These are phyloP conservation scores for Fusarium graminum DNA, from an alignment of 2,329 filamentous ascomycete genomes.

Conservation along the genomic window DNA sequence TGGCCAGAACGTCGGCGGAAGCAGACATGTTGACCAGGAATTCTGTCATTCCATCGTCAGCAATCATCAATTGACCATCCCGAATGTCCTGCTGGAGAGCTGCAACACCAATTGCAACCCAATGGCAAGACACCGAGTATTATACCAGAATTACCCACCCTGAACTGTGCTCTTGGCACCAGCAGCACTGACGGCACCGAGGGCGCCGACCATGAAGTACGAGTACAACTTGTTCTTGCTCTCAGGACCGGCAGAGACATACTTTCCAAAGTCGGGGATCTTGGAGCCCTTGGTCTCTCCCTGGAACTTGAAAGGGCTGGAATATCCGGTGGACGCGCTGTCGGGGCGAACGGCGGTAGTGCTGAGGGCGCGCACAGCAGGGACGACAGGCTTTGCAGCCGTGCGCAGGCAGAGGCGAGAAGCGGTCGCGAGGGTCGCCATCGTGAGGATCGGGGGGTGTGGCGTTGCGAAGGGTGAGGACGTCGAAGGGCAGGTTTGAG, in stretches of 20 bases:
- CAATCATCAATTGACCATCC: slow-evolving; percentile 46
- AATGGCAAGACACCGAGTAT: slow-evolving; percentile 46
- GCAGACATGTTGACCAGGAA: slow-evolving; percentile 99
- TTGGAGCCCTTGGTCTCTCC: slow-evolving; percentile 70
- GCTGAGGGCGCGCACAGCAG: slow-evolving; percentile 67
- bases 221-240: slow-evolving; percentile 87
- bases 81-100: slow-evolving; percentile 13
- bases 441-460: slow-evolving; percentile 55
- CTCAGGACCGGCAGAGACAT: slow-evolving; percentile 77
- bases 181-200: slow-evolving; percentile 91
- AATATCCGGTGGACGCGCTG: slow-evolving; percentile 66
- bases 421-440: slow-evolving; percentile 77
- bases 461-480: slow-evolving; percentile 46
- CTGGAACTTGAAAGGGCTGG: slow-evolving; percentile 77
- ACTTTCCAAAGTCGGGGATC: slow-evolving; percentile 91
- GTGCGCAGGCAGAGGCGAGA: slow-evolving; percentile 77
- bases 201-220: slow-evolving; percentile 98
- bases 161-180: slow-evolving; percentile 98
- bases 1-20: slow-evolving; percentile 96
- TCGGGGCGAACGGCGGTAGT: slow-evolving; percentile 64
- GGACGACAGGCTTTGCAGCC: slow-evolving; percentile 58
- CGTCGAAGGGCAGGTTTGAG: slow-evolving; percentile 57
- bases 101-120: slow-evolving; percentile 48
- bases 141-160: slow-evolving; percentile 72
- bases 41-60: slow-evolving; percentile 69